phyloP scores from a whole-genome alignment of 2,329 filamentous ascomycete genomes.

The Nothophaeocryptopus gaeumannii region DNA sequence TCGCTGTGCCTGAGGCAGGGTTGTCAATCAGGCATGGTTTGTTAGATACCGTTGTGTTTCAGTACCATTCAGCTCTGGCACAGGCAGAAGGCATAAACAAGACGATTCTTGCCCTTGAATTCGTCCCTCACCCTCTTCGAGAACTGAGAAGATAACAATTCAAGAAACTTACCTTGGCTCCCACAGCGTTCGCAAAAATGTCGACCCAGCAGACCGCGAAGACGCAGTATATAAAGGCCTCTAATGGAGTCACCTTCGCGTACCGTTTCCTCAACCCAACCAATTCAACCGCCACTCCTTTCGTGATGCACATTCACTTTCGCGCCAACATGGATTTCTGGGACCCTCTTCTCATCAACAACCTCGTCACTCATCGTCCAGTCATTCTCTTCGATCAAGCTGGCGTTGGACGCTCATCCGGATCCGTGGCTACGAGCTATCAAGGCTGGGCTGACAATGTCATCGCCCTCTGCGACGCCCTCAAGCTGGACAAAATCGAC shows the following conservation, averaged over 20 bases:
- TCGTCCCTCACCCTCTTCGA: too few relatives aligned
- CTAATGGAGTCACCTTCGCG: constrained; percentile 7
- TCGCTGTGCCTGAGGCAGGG: too few relatives aligned
- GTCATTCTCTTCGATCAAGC: constrained; percentile 50
- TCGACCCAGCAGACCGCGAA: background rate
- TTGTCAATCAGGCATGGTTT: too few relatives aligned
- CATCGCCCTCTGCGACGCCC: constrained; percentile 29
- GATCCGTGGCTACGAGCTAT: constrained; percentile 43
- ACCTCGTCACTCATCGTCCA: constrained; percentile 42
- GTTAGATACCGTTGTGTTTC: too few relatives aligned
- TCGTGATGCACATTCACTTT: constrained; percentile 15
- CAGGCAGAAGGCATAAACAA: too few relatives aligned
- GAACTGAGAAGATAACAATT: too few relatives aligned
- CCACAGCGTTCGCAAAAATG: background rate
- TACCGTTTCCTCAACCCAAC: constrained; percentile 4
- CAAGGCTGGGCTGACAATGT: constrained; percentile 36
- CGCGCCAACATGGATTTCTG: constrained; percentile 16
- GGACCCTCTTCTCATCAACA: constrained; percentile 40
- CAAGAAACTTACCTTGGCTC: too few relatives aligned
- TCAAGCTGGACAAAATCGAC: constrained; percentile 41
- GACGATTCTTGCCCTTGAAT: too few relatives aligned
- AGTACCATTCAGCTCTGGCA: too few relatives aligned
- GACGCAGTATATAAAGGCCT: constrained; percentile 5
- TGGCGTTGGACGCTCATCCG: constrained; percentile 48
- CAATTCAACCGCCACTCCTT: background rate